Base-by-base conservation (phyloP, 495 filamentous ascomycete genomes). In the Trichoderma erinaceum region DNA sequence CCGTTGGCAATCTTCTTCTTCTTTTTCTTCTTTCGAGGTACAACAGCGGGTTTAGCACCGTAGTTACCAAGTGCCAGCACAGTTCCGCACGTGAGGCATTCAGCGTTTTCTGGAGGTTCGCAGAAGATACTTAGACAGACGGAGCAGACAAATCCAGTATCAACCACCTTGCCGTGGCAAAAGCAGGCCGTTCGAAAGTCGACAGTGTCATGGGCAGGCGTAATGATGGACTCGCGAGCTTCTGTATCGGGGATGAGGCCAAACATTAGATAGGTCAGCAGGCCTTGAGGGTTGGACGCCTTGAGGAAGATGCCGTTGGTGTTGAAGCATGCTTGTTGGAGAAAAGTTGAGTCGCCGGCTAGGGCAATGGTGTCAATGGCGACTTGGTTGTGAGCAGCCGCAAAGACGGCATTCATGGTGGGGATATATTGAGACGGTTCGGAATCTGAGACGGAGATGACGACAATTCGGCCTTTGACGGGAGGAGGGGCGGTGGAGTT, bases 131-230 rank as follows among this genome's bases (percentile, higher is more conserved):
- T 95, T 70, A 99, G 80, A 75, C 95, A 99, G 68, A 99, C 90
- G 56, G 90, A 94, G 81, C 95, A 99, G 56, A 99, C 96, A 74
- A 89, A 99, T 13, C 92, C 95, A 32, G 95, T 85, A 79, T 97
- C 92, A 67, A 99, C 89, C 16, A 98, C 92, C 29, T 84, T 85
- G 41, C 94, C 84, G 78, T 99, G 95, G 76, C 95, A 99, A 76
- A 99, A 99, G 78, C 95, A 99, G 16, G 95, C 95, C 7, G 95
- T 94, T 12, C 96, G 85, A 75, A 99, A 99, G 81, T 99, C 96
- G 46, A 99, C 95, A 61, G 89, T 85, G 41, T 90, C 89, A n/a
- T 90, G 87, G 15, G 88, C 90, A 0, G 95, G 95, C 18, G 89
- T 79, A 11, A 96, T 82, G 43, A 98, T 75, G 66, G 86, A 80